These are phyloP conservation scores for Diutina scorzettiae DNA, from an alignment of 1,139 yeast species.

Conservation along the genomic window DNA sequence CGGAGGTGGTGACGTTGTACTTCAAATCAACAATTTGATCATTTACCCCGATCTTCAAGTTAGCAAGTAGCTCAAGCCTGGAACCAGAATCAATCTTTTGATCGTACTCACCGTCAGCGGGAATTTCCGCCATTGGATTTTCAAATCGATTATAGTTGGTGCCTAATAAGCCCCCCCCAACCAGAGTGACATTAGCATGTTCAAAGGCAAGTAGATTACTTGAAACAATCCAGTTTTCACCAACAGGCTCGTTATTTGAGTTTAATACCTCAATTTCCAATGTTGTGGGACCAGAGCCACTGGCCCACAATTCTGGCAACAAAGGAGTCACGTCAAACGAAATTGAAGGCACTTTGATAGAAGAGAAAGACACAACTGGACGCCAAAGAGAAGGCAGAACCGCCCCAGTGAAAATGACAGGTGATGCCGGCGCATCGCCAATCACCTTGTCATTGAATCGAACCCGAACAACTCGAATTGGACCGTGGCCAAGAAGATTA, in stretches of 20 bases:
- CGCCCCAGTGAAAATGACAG: conserved; percentile 11
- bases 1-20: neutral
- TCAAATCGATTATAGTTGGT: neutral
- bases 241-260: conserved; percentile 42
- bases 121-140: conserved; percentile 18
- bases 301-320: conserved; percentile 11
- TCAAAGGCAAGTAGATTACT: conserved; percentile 59
- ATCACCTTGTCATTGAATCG: conserved; percentile 38
- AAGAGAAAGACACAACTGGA: conserved; percentile 60
- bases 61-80: conserved; percentile 14
- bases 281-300: conserved; percentile 13
- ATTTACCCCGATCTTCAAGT: conserved; percentile 20
- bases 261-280: conserved; percentile 43
- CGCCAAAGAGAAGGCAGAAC: conserved; percentile 37
- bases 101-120: conserved; percentile 19
- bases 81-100: neutral
- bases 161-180: conserved; percentile 23
- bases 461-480: conserved; percentile 43
- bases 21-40: conserved; percentile 16
- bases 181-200: conserved; percentile 22
- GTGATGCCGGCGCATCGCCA: conserved; percentile 38
- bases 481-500: conserved; percentile 50
- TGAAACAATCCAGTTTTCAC: conserved; percentile 58
- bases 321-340: conserved; percentile 10
- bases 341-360: conserved; percentile 46